These are phyloP conservation scores for Eucalyptus sp. DNA, from an alignment of 345 rosid genomes.

Conservation along the genomic window DNA sequence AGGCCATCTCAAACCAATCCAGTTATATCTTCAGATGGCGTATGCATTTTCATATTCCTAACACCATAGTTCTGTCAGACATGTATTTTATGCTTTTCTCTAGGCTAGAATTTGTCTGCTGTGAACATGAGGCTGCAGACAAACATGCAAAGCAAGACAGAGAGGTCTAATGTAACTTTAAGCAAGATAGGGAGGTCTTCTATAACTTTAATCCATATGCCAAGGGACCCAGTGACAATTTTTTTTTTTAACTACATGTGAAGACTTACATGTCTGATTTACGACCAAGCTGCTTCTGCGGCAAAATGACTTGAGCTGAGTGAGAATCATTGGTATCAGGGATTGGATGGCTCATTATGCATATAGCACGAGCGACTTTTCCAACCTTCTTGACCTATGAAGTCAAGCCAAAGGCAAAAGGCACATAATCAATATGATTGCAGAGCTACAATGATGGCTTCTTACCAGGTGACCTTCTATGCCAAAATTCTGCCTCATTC, in stretches of 20 bases:
- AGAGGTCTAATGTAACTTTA: background rate
- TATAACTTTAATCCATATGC: background rate
- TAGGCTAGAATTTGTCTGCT: background rate
- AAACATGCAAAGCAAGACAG: background rate
- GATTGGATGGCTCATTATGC: slow-evolving; percentile 94
- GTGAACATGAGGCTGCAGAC: background rate
- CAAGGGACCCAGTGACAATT: background rate
- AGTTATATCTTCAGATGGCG: background rate
- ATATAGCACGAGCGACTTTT: slow-evolving; percentile 88
- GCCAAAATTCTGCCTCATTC: background rate
- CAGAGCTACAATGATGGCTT: background rate
- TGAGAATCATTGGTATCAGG: slow-evolving; percentile 77
- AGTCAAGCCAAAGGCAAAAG: background rate
- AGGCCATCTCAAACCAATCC: background rate
- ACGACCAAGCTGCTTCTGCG: slow-evolving; percentile 92
- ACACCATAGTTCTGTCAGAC: background rate
- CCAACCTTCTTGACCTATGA: slow-evolving; percentile 83
- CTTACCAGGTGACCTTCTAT: background rate
- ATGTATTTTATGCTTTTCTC: background rate
- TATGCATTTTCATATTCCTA: background rate
- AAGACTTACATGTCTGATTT: slow-evolving; percentile 73
- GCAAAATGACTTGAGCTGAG: slow-evolving; percentile 86
- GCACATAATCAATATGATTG: background rate
- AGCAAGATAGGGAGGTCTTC: background rate
- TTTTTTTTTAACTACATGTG: background rate